Evolutionary conservation across 441 rosid species (phyloP), one percentile per base, ranked within the genome.

Genomic region (Omphalea diandra): DNA sequence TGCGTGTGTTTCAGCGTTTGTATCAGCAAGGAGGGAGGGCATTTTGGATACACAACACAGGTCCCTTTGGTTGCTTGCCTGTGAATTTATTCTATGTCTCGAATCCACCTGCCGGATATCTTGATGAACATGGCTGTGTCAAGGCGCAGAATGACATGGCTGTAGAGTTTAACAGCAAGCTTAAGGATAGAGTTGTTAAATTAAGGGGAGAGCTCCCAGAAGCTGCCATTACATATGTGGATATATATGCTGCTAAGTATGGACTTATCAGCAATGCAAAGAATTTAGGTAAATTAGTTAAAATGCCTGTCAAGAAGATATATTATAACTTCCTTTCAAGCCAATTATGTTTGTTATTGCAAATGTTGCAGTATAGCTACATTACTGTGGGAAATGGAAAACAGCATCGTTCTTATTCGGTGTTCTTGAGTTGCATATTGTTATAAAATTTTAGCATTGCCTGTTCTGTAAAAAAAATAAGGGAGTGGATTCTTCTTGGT

Each of bases 1-100:
- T 68, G 3, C 41, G 0, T 70, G 31, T 62, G 50, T 76, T 69
- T 68, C 93, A 93, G 98, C 83, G 83, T 75, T 70, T 93, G 57
- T 86, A 93, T 69, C 56, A 81, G 67, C 83, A 81, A 77, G 96
- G 97, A 67, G 98, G 90, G 64, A 84, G 97, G 77, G 68, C 91
- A 47, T 87, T 85, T 61, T 87, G 86, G 88, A 78, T 87, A 27
- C 92, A 83, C 69, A 87, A 84, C 72, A 87, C 90, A 0, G 87
- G 90, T 22, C 92, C 87, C 2, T 31, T 85, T 18, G 90, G 89
- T 17, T 84, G 90, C 66, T 59, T 84, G 63, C 80, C 87, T 0
- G 89, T 87, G 52, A 82, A 80, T 69, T 74, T 82, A 38, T 86
- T 84, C 68, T 86, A 88, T 70, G 79, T 82, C 71, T 84, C 84